Percentiles rank a stretch among this genome's conserved stretches.
Evolutionary conservation across 345 rosid genomes (phyloP).

Genomic region (Camelina neglecta): DNA sequence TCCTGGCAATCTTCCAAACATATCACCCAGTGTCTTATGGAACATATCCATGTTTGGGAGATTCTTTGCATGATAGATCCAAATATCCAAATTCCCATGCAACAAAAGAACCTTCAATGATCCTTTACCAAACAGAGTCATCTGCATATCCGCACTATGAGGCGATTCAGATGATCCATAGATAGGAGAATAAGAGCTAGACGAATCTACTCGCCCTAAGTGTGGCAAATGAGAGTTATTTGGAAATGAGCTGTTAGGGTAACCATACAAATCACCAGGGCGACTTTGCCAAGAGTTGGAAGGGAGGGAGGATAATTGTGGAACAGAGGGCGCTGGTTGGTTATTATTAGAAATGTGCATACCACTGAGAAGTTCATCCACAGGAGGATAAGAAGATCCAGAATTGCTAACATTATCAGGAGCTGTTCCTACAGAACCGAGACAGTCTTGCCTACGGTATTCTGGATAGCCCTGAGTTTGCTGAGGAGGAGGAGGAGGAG

Average conservation of each 20-base stretch:
- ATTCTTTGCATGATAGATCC: slow-evolving; percentile 71
- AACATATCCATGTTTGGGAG: slow-evolving; percentile 99
- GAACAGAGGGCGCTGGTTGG: slow-evolving; percentile 53
- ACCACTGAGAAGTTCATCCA: slow-evolving; percentile 62
- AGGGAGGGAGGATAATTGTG: slow-evolving; percentile 46
- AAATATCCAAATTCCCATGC: slow-evolving; percentile 91
- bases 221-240: slow-evolving; percentile 53
- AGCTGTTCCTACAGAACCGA: slow-evolving; percentile 39
- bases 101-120: slow-evolving; percentile 78
- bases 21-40: slow-evolving; percentile 83
- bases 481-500: slow-evolving; percentile 40
- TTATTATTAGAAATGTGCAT: slow-evolving; percentile 49
- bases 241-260: slow-evolving; percentile 66
- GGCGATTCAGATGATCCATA: slow-evolving; percentile 55
- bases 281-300: slow-evolving; percentile 50
- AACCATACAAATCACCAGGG: slow-evolving; percentile 57
- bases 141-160: slow-evolving; percentile 48
- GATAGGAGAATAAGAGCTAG: slow-evolving; percentile 41
- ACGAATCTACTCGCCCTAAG: slow-evolving; percentile 53
- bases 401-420: slow-evolving; percentile 9
- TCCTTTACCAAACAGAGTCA: slow-evolving; percentile 67
- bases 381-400: slow-evolving; percentile 62
- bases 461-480: slow-evolving; percentile 47
- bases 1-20: slow-evolving; percentile 59
- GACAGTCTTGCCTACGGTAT: slow-evolving; percentile 60